phyloP scores from a whole-genome alignment of 1,139 yeast genomes.

The Blastobotrys aristatus region DNA sequence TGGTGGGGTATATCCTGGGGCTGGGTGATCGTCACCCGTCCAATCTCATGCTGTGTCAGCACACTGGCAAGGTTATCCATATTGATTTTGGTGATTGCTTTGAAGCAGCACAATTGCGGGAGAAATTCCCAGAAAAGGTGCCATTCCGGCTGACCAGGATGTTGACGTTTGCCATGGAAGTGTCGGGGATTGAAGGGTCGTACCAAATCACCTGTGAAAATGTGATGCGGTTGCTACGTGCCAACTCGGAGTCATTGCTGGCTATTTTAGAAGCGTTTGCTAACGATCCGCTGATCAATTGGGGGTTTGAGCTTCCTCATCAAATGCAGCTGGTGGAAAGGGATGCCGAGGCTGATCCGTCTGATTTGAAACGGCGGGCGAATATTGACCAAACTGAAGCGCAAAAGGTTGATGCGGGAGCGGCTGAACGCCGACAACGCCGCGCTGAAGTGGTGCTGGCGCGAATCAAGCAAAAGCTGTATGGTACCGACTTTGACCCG shows the following conservation, averaged over 20 bases:
- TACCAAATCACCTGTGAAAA: constrained; percentile 95
- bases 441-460: constrained; percentile 87
- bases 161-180: constrained; percentile 98
- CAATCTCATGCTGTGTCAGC: constrained; percentile 88
- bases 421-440: constrained; percentile 78
- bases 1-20: constrained; percentile 96
- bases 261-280: constrained; percentile 98
- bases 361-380: constrained; percentile 65
- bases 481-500: constrained; percentile 87
- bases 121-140: constrained; percentile 95
- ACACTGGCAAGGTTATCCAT: constrained; percentile 92
- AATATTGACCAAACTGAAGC: constrained; percentile 76
- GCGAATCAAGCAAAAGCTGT: constrained; percentile 85
- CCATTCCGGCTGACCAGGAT: constrained; percentile 95
- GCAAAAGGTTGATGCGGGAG: constrained; percentile 49
- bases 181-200: constrained; percentile 96
- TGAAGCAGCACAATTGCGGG: constrained; percentile 94
- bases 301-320: constrained; percentile 96
- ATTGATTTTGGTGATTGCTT: constrained; percentile 99
- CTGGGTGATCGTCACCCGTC: constrained; percentile 98
- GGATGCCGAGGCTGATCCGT: too few species aligned
- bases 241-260: constrained; percentile 92
- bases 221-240: constrained; percentile 91
- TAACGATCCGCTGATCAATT: constrained; percentile 94
- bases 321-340: constrained; percentile 33